Evolutionary conservation across 140 eudicot species (phyloP).

Genomic region (Bidens hawaiensis): DNA sequence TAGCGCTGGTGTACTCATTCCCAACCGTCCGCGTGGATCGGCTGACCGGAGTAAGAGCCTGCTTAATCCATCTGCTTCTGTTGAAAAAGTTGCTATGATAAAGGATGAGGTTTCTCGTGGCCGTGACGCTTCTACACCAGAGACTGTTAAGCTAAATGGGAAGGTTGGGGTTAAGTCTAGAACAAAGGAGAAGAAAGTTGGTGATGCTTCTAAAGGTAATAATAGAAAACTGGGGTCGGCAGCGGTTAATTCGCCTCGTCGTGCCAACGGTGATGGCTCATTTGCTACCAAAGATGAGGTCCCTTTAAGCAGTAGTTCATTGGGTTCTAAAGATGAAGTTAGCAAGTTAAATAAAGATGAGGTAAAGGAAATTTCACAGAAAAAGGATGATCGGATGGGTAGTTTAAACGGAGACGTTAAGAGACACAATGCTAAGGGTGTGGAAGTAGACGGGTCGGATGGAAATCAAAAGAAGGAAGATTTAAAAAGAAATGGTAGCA

Average conservation of each 20-base stretch:
- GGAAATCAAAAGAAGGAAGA: conserved; percentile 28
- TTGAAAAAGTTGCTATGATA: conserved; percentile 22
- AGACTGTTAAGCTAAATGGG: conserved; percentile 23
- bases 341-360: conserved; percentile 14
- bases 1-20: conserved; percentile 38
- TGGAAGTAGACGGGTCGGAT: conserved; percentile 17
- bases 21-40: conserved; percentile 59
- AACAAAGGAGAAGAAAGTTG: conserved; percentile 14
- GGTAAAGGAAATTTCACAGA: conserved; percentile 14
- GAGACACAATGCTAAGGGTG: conserved; percentile 27
- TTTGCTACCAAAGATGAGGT: no score
- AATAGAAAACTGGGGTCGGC: conserved; percentile 13
- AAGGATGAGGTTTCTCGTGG: conserved; percentile 27
- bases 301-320: neutral
- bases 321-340: conserved; percentile 9
- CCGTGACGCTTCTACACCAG: conserved; percentile 5
- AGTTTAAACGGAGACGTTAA: conserved; percentile 22
- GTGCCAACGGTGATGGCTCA: conserved; percentile 2
- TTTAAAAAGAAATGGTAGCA: conserved; percentile 31
- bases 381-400: conserved; percentile 10
- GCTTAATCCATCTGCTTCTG: conserved; percentile 34
- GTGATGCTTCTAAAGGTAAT: conserved; percentile 7
- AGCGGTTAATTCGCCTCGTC: neutral
- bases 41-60: conserved; percentile 49
- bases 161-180: conserved; percentile 3